Base-by-base conservation (phyloP, 208 protist genomes). In the Borovskyia barvae region DNA sequence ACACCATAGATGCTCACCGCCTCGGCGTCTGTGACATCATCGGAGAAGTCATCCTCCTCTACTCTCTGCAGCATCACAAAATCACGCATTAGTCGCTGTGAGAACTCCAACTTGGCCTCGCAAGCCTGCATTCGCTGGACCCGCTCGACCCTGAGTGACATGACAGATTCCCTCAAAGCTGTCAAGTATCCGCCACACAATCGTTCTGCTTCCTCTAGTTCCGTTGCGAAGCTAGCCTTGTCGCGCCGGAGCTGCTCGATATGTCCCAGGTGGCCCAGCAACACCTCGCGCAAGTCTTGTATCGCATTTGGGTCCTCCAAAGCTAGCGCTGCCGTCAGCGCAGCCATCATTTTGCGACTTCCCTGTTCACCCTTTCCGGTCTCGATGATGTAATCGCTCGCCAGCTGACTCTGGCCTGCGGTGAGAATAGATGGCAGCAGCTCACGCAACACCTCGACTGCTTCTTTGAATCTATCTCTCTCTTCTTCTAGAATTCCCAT, bases 231-330 rank as follows among this genome's bases (percentile, higher is more conserved):
- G 3, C 56, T 61, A 33, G 83, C 72, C 50, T 82, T 82, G 19
- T 87, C 80, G 25, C 68, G 70, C 47, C 82, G 79, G 24, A 82
- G 61, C 5, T 53, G 74, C 62, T 85, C 78, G 15, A 85, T 46
- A 37, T 76, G 50, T 26, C 48, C 20, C 15, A 55, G 37, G 42
- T 56, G 60, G 5, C 15, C 40, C 29, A 66, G 60, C 47, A 57
- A 20, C 41, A 43, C 17, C n/a, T 52, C 22, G 15, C 56, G 56
- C 35, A 62, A n/a, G 22, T 41, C 56, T 6, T 62, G 11, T 11
- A 33, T 45, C 35, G 17, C n/a, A 9, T 45, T 6, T 3, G 29
- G 11, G 0, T 45, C 56, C 1, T 42, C 42, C 14, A 7, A 3
- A 1, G 26, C 15, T 1, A 52, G 35, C 19, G 22, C 19, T 5